Base-by-base conservation (phyloP, 2,329 filamentous ascomycete species). In the Hypoxylon sp. region DNA sequence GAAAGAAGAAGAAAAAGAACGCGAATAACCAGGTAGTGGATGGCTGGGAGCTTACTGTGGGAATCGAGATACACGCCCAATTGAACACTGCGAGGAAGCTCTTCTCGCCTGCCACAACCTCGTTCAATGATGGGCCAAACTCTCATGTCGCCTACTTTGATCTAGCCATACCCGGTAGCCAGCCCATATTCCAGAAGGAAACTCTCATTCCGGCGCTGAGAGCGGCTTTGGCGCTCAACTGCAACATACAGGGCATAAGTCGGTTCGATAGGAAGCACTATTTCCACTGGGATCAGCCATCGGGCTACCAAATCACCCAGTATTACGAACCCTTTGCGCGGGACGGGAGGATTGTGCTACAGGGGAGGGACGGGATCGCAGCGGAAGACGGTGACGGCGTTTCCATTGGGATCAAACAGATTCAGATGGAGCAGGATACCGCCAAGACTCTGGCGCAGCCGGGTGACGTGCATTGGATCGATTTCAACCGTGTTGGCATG, bases 381-480 rank as follows among this genome's bases (percentile, higher is more conserved):
- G 83, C 87, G 0, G 86, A 92, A 72, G 91, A 93, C 72, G 91
- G 91, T 0, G 83, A 90, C 16, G 80, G 84, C n/a, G 80, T 97
- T 18, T 84, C 82, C 0, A 85, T 99, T 51, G 90, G 91, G 28
- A 97, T 99, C 75, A 92, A 96, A 78, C 96, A 98, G 78, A 86
- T 99, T 7, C 96, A 99, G 79, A 90, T 99, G 82, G 96, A 99
- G 80, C 96, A 99, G 79, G 96, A 99, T 77, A 98, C 96, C 0
- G 96, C 94, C 70, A 98, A 98, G 79, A 97, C 95, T 0, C 85
- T 94, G 38, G 89, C 92, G 26, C 90, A 95, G 71, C 87, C 91
- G 1, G 88, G 87, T 11, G 89, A 87, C 11, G 86, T 87, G 4
- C 89, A 94, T 69, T 89, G 96, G 76, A 85, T 99, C 24, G 96